Conservation (phyloP, 208 protist genomes). For the Entamoeba moshkovskii region DNA sequence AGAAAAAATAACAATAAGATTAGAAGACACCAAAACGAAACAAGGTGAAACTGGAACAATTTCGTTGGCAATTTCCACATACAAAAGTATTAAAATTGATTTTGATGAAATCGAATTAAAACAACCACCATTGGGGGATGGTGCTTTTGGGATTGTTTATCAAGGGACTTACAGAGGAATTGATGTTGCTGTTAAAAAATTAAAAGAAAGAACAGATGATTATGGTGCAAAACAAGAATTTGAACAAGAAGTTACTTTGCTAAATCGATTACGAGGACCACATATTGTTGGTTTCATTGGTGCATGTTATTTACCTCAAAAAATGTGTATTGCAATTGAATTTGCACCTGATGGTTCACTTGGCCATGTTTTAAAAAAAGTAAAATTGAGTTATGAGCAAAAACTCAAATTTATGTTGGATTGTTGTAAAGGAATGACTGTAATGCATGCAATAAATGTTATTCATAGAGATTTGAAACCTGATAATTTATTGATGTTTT, state of each 20-base stretch:
- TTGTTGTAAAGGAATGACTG: not conserved
- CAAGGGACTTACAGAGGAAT: constrained; percentile 18
- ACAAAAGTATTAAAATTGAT: not conserved
- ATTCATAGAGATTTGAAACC: constrained; percentile 21
- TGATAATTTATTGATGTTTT: constrained; percentile 15
- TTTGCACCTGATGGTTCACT: constrained; percentile 29
- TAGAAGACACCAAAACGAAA: not conserved
- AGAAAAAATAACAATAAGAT: not conserved
- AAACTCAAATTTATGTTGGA: not conserved
- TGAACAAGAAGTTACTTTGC: constrained; percentile 32
- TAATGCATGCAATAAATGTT: constrained; percentile 4
- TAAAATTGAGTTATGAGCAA: not conserved
- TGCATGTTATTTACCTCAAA: constrained; percentile 36
- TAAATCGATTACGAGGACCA: constrained; percentile 33
- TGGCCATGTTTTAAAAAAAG: constrained; percentile 8
- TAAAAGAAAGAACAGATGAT: constrained; percentile 7
- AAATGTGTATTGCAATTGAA: constrained; percentile 43
- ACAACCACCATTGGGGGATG: not conserved
- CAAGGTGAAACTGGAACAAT: not conserved
- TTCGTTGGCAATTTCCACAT: not conserved
- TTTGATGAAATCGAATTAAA: not conserved
- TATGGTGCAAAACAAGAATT: constrained; percentile 23
- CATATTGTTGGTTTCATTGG: constrained; percentile 47
- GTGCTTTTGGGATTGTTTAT: not conserved
- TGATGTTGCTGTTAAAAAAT: constrained; percentile 33